phyloP scores from a whole-genome alignment of 371 early-diverging fungal species.

The Circinella minor region DNA sequence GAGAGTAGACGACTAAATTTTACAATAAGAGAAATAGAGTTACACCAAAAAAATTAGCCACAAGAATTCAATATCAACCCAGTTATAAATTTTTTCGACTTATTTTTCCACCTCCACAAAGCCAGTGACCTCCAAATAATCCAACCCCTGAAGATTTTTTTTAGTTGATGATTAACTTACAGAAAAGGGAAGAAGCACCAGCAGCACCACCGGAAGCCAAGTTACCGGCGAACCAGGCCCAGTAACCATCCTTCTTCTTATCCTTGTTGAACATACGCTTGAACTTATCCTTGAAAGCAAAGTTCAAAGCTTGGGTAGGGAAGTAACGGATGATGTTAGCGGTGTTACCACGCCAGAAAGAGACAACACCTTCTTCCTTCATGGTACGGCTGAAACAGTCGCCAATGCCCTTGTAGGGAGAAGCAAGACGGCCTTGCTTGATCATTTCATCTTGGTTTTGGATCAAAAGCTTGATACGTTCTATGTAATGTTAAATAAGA shows the following conservation, averaged over 20 bases:
- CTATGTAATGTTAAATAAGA: conserved; percentile 39
- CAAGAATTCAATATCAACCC: background rate
- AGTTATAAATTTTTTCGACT: background rate
- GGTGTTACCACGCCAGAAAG: conserved; percentile 85
- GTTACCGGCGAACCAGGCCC: conserved; percentile 79
- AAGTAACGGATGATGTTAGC: conserved; percentile 88
- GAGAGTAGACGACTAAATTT: conserved; percentile 66
- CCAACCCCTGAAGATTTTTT: background rate
- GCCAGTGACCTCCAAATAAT: background rate
- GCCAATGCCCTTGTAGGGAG: conserved; percentile 79
- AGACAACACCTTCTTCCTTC: conserved; percentile 70
- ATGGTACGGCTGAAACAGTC: conserved; percentile 80
- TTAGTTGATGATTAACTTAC: background rate
- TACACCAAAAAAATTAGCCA: background rate
- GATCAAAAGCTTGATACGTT: conserved; percentile 86
- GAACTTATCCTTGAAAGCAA: conserved; percentile 85
- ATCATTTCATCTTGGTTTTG: conserved; percentile 85
- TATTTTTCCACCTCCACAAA: background rate
- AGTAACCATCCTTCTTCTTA: conserved; percentile 70
- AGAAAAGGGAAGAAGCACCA: conserved; percentile 59
- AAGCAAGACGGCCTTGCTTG: conserved; percentile 73
- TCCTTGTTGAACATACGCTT: conserved; percentile 78
- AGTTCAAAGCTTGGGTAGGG: conserved; percentile 87
- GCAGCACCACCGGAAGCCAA: conserved; percentile 82
- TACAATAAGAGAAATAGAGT: background rate